Conservation (phyloP, 331 rosid species). For the Spiraea crenata region DNA sequence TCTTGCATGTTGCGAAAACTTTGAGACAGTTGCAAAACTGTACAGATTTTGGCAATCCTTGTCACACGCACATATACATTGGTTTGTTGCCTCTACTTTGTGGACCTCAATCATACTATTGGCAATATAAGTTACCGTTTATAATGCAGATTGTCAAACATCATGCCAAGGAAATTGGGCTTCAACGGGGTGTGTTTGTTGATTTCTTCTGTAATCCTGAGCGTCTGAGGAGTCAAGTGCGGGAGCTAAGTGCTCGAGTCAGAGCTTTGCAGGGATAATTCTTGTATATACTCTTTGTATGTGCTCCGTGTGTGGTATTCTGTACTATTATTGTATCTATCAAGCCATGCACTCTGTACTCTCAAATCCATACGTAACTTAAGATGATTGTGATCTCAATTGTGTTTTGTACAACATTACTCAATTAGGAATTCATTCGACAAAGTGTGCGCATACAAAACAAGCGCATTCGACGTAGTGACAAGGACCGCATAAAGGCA, state of each 20-base stretch:
- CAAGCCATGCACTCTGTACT: neutral
- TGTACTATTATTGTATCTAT: neutral
- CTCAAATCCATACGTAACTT: too few species aligned
- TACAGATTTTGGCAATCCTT: neutral
- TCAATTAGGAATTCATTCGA: too few species aligned
- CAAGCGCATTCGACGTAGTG: too few species aligned
- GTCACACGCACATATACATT: neutral
- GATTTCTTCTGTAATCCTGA: constrained; percentile 98
- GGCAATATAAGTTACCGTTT: constrained; percentile 10
- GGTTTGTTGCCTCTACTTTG: constrained; percentile 8
- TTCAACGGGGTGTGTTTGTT: constrained; percentile 81
- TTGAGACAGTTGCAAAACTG: neutral
- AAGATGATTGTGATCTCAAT: too few species aligned
- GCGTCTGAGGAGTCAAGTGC: constrained; percentile 74
- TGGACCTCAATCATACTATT: constrained; percentile 5
- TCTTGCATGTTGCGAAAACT: neutral
- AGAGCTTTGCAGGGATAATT: constrained; percentile 76
- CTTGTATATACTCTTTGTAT: neutral
- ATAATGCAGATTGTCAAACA: constrained; percentile 77
- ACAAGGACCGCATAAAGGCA: too few species aligned
- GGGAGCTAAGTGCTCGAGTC: constrained; percentile 81
- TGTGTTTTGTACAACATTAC: too few species aligned
- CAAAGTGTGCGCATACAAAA: too few species aligned
- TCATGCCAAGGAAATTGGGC: constrained; percentile 82
- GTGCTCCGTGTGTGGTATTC: neutral